phyloP scores from a whole-genome alignment of 352 stramenopile species.

The Phytophthora multivora region DNA sequence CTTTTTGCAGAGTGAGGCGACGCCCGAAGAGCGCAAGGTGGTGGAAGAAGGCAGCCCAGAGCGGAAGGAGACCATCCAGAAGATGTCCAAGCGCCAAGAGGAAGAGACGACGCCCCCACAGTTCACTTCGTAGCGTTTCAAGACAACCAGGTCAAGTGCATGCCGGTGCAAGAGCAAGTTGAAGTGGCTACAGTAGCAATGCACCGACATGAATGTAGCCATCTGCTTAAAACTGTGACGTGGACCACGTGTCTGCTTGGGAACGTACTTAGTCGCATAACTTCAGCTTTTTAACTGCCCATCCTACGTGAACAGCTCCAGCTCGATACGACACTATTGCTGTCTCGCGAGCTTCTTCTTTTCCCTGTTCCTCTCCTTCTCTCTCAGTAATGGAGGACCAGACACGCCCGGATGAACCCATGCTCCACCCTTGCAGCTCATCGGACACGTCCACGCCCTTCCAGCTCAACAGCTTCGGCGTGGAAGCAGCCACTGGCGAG shows the following conservation, averaged over 20 bases:
- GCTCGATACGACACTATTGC: too few relatives aligned
- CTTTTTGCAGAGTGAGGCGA: slow-evolving; percentile 14
- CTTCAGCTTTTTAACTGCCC: slow-evolving; percentile 16
- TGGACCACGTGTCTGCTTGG: slow-evolving; percentile 17
- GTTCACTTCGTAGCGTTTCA: slow-evolving; percentile 28
- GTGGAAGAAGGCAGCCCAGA: slow-evolving; percentile 26
- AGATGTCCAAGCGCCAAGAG: slow-evolving; percentile 63
- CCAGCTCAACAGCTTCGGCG: slow-evolving; percentile 41
- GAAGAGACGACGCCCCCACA: slow-evolving; percentile 68
- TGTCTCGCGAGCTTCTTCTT: too few relatives aligned
- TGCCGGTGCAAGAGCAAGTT: slow-evolving; percentile 5
- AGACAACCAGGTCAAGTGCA: neutral
- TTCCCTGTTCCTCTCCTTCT: neutral
- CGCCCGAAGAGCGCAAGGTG: slow-evolving; percentile 19
- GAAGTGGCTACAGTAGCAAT: slow-evolving; percentile 1
- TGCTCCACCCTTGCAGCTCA: slow-evolving; percentile 14
- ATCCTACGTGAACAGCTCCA: neutral
- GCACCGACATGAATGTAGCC: neutral
- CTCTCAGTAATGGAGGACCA: slow-evolving; percentile 23
- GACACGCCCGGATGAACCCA: slow-evolving; percentile 24
- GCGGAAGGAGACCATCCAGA: slow-evolving; percentile 59
- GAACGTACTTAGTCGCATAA: slow-evolving; percentile 14
- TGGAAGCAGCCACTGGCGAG: slow-evolving; percentile 48
- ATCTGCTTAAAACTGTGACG: neutral
- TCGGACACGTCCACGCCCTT: slow-evolving; percentile 16